phyloP scores from a whole-genome alignment of 2,329 filamentous ascomycete genomes.

The Neofusicoccum umdonicola region DNA sequence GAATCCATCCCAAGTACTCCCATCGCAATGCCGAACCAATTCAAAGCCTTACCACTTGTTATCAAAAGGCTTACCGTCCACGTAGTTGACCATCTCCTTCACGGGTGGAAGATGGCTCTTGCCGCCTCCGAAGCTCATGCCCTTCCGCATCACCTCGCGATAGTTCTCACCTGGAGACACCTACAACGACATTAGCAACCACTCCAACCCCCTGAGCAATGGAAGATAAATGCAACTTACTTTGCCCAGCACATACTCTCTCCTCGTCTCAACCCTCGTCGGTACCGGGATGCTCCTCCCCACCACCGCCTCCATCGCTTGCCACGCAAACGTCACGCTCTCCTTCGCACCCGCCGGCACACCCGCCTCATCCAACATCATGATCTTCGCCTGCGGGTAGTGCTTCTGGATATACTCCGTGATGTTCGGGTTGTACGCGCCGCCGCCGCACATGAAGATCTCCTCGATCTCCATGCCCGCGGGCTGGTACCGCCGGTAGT shows the following conservation, averaged over 20 bases:
- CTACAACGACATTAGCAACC: conserved; percentile 24
- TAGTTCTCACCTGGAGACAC: conserved; percentile 56
- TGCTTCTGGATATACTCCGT: conserved; percentile 50
- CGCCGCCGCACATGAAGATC: conserved; percentile 61
- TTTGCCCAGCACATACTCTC: conserved; percentile 55
- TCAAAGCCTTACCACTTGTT: conserved; percentile 41
- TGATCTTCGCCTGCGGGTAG: conserved; percentile 50
- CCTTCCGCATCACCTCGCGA: conserved; percentile 52
- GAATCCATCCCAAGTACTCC: no score
- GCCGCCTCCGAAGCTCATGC: conserved; percentile 49
- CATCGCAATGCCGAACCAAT: no score
- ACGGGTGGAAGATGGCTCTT: conserved; percentile 47
- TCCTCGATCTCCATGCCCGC: conserved; percentile 48
- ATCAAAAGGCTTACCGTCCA: conserved; percentile 48
- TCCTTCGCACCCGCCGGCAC: conserved; percentile 59
- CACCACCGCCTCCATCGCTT: conserved; percentile 57
- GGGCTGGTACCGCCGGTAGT: conserved; percentile 50
- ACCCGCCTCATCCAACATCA: conserved; percentile 58
- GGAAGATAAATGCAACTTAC: conserved; percentile 27
- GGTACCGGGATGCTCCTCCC: conserved; percentile 57
- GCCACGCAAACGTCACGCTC: conserved; percentile 60
- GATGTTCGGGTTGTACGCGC: conserved; percentile 59
- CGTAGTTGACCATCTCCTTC: conserved; percentile 51
- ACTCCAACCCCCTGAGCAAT: neutral
- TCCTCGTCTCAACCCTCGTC: conserved; percentile 52